Evolutionary conservation across 2,329 filamentous ascomycete species (phyloP).

Genomic region (Paecilomyces variotii): DNA sequence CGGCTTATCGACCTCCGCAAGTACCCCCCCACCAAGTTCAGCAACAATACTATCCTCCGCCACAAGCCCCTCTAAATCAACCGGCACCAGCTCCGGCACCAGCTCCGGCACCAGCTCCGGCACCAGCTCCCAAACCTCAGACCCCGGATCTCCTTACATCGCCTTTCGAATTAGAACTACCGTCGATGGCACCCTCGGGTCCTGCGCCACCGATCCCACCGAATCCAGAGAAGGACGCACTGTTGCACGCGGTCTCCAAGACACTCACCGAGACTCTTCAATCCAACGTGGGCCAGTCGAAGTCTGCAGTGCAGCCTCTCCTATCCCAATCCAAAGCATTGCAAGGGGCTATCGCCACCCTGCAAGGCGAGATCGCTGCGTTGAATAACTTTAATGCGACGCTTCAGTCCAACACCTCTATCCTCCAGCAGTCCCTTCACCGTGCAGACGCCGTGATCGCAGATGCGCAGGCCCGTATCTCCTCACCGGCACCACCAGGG

Average conservation of each 20-base stretch:
- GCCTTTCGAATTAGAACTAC: slow-evolving; percentile 52
- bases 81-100: slow-evolving; percentile 11
- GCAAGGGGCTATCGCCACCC: slow-evolving; percentile 55
- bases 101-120: slow-evolving; percentile 15
- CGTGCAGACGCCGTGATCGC: slow-evolving; percentile 73
- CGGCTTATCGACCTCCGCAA: slow-evolving; percentile 14
- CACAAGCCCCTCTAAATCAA: slow-evolving; percentile 20
- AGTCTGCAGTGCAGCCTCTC: slow-evolving; percentile 65
- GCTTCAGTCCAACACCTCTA: slow-evolving; percentile 67
- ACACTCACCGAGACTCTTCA: slow-evolving; percentile 62
- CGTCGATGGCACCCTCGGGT: slow-evolving; percentile 32
- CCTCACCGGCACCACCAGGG: slow-evolving; percentile 10
- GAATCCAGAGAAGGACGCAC: slow-evolving; percentile 89
- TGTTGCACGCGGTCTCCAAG: slow-evolving; percentile 67
- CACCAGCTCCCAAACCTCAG: slow-evolving; percentile 23
- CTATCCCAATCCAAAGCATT: slow-evolving; percentile 74
- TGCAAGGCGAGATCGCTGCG: slow-evolving; percentile 66
- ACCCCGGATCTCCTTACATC: slow-evolving; percentile 54
- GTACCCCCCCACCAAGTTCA: slow-evolving; percentile 11
- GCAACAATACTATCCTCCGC: slow-evolving; percentile 10
- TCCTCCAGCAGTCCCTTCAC: slow-evolving; percentile 67
- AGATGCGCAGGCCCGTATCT: slow-evolving; percentile 55
- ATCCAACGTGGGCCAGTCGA: slow-evolving; percentile 62
- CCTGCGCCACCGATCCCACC: slow-evolving; percentile 81
- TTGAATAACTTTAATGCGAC: slow-evolving; percentile 63